phyloP scores from a whole-genome alignment of 768 basidiomycete species.

The Psilocybe azurescens region DNA sequence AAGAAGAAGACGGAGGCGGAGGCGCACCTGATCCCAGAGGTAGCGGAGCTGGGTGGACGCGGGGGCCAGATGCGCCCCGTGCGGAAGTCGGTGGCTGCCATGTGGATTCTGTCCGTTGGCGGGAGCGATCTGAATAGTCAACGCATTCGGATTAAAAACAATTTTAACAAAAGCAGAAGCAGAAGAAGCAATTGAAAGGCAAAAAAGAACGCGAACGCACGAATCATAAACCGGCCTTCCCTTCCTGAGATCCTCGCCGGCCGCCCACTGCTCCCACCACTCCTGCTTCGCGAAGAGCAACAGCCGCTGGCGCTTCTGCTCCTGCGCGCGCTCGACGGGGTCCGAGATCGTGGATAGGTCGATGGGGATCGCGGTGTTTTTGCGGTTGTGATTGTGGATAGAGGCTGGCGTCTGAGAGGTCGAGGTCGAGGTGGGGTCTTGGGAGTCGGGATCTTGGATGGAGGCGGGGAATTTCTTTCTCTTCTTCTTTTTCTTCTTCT shows the following conservation, averaged over 20 bases:
- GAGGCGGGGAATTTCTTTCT: background rate
- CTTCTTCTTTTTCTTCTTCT: constrained; percentile 6
- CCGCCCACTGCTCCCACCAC: constrained; percentile 78
- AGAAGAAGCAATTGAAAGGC: background rate
- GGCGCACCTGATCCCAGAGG: constrained; percentile 56
- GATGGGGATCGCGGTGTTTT: background rate
- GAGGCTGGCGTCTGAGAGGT: too few relatives aligned
- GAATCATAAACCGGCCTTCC: constrained; percentile 45
- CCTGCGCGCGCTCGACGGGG: constrained; percentile 23
- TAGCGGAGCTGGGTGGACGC: constrained; percentile 34
- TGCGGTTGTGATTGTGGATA: background rate
- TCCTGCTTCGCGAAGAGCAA: constrained; percentile 33
- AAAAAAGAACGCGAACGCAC: constrained; percentile 39
- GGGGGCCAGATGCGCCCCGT: constrained; percentile 43
- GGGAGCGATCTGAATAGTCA: constrained; percentile 40
- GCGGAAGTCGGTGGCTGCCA: constrained; percentile 63
- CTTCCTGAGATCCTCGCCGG: constrained; percentile 57
- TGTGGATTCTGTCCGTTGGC: constrained; percentile 59
- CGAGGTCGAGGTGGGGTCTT: too few relatives aligned
- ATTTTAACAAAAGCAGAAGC: background rate
- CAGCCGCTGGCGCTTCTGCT: constrained; percentile 19
- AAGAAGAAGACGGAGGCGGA: too few relatives aligned
- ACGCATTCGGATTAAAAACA: too few relatives aligned
- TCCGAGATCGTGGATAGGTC: constrained; percentile 16
- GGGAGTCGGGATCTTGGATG: background rate